A percentile compares a stretch with the other conserved stretches of the same genome.
These are phyloP conservation scores for Fusarium floridanum DNA, from an alignment of 2,329 filamentous ascomycete genomes.

Conservation along the genomic window DNA sequence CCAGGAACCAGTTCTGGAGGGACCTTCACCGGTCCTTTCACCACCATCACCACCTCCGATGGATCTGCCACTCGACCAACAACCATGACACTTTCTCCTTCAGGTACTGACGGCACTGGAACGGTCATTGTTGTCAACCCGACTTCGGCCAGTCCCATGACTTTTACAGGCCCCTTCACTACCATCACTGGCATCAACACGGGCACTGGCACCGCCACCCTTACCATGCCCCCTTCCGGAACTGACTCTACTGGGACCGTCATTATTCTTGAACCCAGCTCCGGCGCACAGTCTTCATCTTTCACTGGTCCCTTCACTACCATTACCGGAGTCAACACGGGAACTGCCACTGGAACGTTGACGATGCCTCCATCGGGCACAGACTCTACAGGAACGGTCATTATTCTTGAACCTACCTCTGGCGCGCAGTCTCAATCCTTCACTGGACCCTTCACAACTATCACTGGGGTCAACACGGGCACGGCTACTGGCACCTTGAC, in stretches of 20 bases:
- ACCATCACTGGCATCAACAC: neutral
- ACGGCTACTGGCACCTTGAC: neutral
- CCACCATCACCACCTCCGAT: neutral
- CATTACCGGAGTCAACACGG: neutral
- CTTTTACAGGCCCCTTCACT: neutral
- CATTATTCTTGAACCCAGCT: neutral
- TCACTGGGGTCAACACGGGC: neutral
- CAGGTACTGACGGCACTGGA: neutral
- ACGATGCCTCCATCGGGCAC: neutral
- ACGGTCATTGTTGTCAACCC: neutral
- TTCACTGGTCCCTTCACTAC: neutral
- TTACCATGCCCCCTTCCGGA: neutral
- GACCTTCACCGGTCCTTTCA: neutral
- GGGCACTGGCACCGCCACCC: neutral
- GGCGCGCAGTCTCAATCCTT: neutral
- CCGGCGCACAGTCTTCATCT: neutral
- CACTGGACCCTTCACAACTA: neutral
- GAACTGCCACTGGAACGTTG: neutral
- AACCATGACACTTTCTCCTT: neutral
- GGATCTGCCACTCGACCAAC: neutral
- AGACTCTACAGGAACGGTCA: neutral
- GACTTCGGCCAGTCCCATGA: neutral
- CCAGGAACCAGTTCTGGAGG: neutral
- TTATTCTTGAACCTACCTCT: neutral
- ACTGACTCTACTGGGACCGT: neutral